Base-by-base conservation (phyloP, 2,329 filamentous ascomycete species). In the Dactylellina leptospora region DNA sequence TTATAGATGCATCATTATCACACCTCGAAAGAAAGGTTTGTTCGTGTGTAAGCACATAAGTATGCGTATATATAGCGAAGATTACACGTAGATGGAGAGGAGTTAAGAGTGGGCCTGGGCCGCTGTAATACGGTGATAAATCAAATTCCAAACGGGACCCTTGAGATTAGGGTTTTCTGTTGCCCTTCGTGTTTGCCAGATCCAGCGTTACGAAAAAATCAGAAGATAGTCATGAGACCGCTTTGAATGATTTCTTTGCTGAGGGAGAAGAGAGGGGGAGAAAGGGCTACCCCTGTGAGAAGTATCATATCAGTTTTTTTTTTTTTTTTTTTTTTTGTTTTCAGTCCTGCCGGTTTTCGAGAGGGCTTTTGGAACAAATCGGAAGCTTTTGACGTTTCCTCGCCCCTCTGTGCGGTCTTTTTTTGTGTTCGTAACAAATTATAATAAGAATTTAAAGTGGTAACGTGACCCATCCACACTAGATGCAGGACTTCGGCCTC, bases 391-490 rank as follows among this genome's bases (percentile, higher is more conserved):
- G 50, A 36, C 40, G 36, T 48, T 53, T 53, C 33, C 40, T 53
- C 44, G 11, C 44, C 44, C 27, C 27, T 23, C 5, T 20, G 4
- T 51, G 9, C 8, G 48, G 18, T 53, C 9, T 18, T n/a, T 51
- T 25, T 22, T 30, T 51, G 13, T 33, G 23, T 30, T 11, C 48
- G 30, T 63, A 44, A 47, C 47, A 47, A 40, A 55, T 63, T 64
- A 64, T 64, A 66, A 58, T 66, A 16, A 18, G 36, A 54, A 63
- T 40, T 40, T n/a, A 40, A 40, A 40, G 48, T 50, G 61, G 51
- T 66, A 50, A 66, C 61, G 61, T 66, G 42, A 66, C 61, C 61
- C 45, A 58, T 58, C 61, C 61, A 56, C 61, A 66, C 51, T 53
- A 56, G 47, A 54, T 50, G 27, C 60, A 45, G 28, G 36, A 25